Evolutionary conservation across 768 basidiomycete species (phyloP).

Genomic region (Tylopilus subfusipes): DNA sequence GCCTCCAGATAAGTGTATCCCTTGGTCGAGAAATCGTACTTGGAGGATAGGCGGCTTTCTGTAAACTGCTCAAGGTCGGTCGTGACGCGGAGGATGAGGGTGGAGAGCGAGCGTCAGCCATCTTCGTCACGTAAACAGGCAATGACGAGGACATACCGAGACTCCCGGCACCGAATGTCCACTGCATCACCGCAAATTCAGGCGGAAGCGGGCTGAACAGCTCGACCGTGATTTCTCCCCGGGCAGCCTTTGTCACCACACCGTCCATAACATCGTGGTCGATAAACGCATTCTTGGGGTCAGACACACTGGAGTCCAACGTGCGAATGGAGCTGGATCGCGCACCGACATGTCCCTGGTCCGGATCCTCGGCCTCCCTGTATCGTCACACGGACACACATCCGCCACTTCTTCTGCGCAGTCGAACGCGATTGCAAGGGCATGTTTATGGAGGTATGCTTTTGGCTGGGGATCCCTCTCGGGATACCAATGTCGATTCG

Average conservation of each 20-base stretch:
- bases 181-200: slow-evolving; percentile 56
- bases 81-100: too few relatives aligned
- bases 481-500: slow-evolving; percentile 37
- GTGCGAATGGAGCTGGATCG: slow-evolving; percentile 61
- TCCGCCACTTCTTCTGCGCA: slow-evolving; percentile 65
- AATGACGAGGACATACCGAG: slow-evolving; percentile 47
- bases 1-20: background rate
- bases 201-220: slow-evolving; percentile 58
- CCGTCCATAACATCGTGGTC: slow-evolving; percentile 52
- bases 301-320: slow-evolving; percentile 59
- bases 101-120: slow-evolving; percentile 1
- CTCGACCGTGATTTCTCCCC: slow-evolving; percentile 53
- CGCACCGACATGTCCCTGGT: slow-evolving; percentile 39
- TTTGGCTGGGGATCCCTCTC: slow-evolving; percentile 23
- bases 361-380: slow-evolving; percentile 43
- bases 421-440: slow-evolving; percentile 57
- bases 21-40: slow-evolving; percentile 31
- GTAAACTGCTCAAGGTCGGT: slow-evolving; percentile 57
- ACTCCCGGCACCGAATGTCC: slow-evolving; percentile 62
- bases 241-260: slow-evolving; percentile 47
- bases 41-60: slow-evolving; percentile 56
- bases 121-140: too few relatives aligned
- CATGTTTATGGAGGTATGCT: slow-evolving; percentile 53
- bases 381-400: slow-evolving; percentile 64
- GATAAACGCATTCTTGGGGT: slow-evolving; percentile 48